Evolutionary conservation across 805 yeast species (phyloP).

Genomic region (Priceomyces haplophilus): DNA sequence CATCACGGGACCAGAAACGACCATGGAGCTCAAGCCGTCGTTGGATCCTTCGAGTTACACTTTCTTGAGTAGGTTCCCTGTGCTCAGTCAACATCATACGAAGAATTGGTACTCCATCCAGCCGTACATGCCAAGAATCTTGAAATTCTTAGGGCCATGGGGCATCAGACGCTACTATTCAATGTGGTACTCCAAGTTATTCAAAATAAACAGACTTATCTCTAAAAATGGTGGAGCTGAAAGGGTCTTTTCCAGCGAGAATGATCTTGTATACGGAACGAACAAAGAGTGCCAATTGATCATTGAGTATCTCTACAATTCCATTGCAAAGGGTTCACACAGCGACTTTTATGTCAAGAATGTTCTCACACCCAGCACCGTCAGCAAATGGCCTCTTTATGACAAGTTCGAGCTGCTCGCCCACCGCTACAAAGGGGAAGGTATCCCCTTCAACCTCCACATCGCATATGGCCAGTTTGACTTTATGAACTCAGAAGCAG

Average conservation of each 20-base stretch:
- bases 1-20: conserved; percentile 3
- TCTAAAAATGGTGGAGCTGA: conserved; percentile 29
- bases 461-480: conserved; percentile 68
- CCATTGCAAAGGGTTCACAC: conserved; percentile 36
- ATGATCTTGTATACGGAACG: conserved; percentile 38
- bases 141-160: conserved; percentile 45
- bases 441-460: conserved; percentile 32
- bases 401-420: conserved; percentile 47
- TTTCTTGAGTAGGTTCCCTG: conserved; percentile 48
- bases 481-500: conserved; percentile 67
- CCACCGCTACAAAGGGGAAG: conserved; percentile 13
- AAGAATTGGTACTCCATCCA: conserved; percentile 38
- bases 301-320: conserved; percentile 41
- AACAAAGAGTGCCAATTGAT: conserved; percentile 33
- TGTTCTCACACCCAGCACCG: conserved; percentile 53
- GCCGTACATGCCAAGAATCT: conserved; percentile 46
- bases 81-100: conserved; percentile 28
- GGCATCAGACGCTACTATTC: conserved; percentile 35
- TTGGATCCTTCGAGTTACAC: conserved; percentile 43
- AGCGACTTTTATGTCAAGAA: conserved; percentile 45
- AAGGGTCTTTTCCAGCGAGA: conserved; percentile 18
- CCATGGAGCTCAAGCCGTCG: conserved; percentile 27
- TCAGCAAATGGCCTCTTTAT: conserved; percentile 62
- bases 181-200: conserved; percentile 40
- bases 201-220: conserved; percentile 37